Evolutionary conservation across 2,329 filamentous ascomycete species (phyloP).

Genomic region (Pestalotiopsis fici): DNA sequence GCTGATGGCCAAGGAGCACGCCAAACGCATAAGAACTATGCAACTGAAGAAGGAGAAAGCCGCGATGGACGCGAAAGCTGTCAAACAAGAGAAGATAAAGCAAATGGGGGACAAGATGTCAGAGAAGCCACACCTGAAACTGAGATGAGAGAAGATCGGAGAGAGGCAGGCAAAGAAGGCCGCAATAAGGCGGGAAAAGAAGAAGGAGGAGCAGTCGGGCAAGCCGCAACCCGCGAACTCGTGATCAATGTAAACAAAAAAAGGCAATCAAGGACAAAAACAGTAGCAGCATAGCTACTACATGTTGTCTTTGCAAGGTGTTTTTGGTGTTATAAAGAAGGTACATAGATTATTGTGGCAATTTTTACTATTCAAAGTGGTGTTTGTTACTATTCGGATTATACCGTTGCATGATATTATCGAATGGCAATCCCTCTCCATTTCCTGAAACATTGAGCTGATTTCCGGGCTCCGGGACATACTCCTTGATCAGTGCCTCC

Average conservation of each 20-base stretch:
- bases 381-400: not conserved
- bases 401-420: not conserved
- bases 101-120: too few relatives aligned
- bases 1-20: conserved; percentile 20
- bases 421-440: too few relatives aligned
- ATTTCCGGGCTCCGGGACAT: too few relatives aligned
- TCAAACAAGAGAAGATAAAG: too few relatives aligned
- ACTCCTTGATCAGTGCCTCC: too few relatives aligned
- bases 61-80: too few relatives aligned
- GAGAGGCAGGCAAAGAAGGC: conserved; percentile 7
- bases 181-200: not conserved
- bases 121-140: too few relatives aligned
- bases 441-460: too few relatives aligned
- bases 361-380: not conserved
- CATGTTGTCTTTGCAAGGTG: not conserved
- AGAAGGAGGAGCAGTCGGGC: not conserved
- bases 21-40: conserved; percentile 11
- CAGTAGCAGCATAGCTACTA: not conserved
- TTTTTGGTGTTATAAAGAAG: not conserved
- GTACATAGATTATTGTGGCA: not conserved
- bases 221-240: not conserved
- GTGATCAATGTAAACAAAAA: not conserved
- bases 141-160: too few relatives aligned
- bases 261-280: not conserved
- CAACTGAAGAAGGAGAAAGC: conserved; percentile 19